Percentiles rank a stretch among this genome's conserved stretches.
phyloP scores from a whole-genome alignment of 345 rosid genomes.

The Carallia brachiata region DNA sequence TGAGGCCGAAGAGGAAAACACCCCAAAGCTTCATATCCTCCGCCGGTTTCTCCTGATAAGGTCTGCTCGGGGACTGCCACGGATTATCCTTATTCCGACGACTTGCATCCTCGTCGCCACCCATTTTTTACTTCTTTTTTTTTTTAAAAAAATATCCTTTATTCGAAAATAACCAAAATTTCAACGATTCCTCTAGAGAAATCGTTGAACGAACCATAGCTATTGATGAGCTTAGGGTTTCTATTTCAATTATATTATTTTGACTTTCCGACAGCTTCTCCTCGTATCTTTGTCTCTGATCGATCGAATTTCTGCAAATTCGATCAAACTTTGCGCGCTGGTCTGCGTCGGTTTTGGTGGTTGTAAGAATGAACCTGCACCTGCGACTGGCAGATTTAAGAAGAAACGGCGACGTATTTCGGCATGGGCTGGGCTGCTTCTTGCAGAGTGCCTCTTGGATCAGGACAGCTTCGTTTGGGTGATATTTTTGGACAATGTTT shows the following conservation, averaged over 20 bases:
- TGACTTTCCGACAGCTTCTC: no score
- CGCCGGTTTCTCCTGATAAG: constrained; percentile 36
- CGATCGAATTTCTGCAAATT: no score
- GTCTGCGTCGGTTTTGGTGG: no score
- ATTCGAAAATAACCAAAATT: neutral
- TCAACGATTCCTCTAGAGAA: constrained; percentile 1
- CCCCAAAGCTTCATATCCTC: constrained; percentile 70
- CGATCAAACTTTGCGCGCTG: no score
- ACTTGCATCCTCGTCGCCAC: constrained; percentile 29
- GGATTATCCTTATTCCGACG: constrained; percentile 35
- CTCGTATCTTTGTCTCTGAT: neutral
- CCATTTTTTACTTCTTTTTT: constrained; percentile 29
- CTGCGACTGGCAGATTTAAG: no score
- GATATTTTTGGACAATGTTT: no score
- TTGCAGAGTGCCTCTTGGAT: no score
- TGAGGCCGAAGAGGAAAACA: constrained; percentile 55
- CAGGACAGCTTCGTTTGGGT: no score
- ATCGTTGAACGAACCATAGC: constrained; percentile 19
- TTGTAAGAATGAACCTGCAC: no score
- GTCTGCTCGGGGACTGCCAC: constrained; percentile 33
- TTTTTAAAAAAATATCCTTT: neutral
- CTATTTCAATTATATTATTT: neutral
- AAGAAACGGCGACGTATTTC: no score
- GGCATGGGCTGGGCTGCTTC: no score
- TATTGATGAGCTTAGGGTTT: neutral